These are phyloP conservation scores for Yamadazyma olivae DNA, from an alignment of 805 yeast species.

Conservation along the genomic window DNA sequence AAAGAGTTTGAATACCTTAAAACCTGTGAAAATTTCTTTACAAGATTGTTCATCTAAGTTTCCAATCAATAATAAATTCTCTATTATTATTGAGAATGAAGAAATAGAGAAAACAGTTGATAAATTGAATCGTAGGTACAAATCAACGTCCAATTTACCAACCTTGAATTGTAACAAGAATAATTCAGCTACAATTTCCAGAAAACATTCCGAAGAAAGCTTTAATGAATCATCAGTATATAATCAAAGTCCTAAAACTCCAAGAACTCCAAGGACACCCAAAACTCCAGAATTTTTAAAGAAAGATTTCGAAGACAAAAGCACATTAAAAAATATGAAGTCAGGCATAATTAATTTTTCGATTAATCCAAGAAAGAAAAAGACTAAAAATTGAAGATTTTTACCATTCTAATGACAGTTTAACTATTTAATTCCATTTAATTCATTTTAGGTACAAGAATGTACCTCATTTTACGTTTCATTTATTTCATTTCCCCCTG, in stretches of 20 bases:
- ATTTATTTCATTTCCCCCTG: too few relatives aligned
- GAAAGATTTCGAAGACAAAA: neutral
- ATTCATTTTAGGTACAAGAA: too few relatives aligned
- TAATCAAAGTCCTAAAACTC: too few relatives aligned
- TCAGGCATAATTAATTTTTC: constrained; percentile 27
- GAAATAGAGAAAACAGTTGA: constrained; percentile 1
- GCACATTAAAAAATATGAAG: constrained; percentile 20
- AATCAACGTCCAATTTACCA: neutral
- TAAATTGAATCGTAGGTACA: neutral
- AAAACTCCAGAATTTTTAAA: constrained; percentile 1
- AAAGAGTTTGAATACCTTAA: constrained; percentile 4
- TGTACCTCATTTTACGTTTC: too few relatives aligned
- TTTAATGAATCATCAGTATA: too few relatives aligned
- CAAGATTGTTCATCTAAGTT: constrained; percentile 8
- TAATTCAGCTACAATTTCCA: too few relatives aligned
- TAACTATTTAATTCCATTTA: too few relatives aligned
- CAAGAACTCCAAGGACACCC: neutral
- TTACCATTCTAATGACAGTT: too few relatives aligned
- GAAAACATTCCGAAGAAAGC: too few relatives aligned
- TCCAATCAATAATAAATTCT: constrained; percentile 1
- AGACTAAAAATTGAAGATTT: too few relatives aligned
- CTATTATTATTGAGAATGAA: constrained; percentile 7
- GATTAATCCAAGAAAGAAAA: constrained; percentile 4
- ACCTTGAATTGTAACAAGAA: neutral
- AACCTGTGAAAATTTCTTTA: constrained; percentile 1